Base-by-base conservation (phyloP, 306 rosid genomes). In the Vigna hirtella region DNA sequence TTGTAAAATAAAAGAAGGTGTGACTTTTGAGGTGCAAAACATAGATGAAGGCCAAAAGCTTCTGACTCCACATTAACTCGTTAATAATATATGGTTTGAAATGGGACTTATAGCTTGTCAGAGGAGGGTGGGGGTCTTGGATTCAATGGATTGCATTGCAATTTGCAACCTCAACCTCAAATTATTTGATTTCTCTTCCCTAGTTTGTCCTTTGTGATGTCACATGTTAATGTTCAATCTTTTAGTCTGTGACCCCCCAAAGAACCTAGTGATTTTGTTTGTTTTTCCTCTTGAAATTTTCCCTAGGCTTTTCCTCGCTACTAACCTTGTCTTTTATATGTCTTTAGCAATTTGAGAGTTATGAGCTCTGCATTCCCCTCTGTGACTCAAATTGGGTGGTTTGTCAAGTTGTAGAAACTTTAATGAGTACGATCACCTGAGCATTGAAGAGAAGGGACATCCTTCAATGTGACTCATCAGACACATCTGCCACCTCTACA, bases 181-280 rank as follows among this genome's bases (percentile, higher is more conserved):
- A 79, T 73, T 64, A 30, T 45, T 77, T 84, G 48, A 78, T 80
- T 76, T 84, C 12, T 78, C 18, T 80, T 85, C 85, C 85, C 85
- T 73, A 82, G 72, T 76, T 82, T 84, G 96, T 87, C 93, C 86
- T 64, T 53, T 76, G 38, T 76, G 67, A 70, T 79, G 79, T 89
- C 96, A 86, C 93, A 87, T 89, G 93, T 79, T 84, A 42, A 43
- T 86, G 90, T 87, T 87, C 68, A 79, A 83, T 78, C 24, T 74
- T 16, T 34, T 32, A 76, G 47, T 30, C 79, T 80, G 81, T 76
- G 83, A 74, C 79, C 71, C 55, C 83, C 66, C 78, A 30, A 77
- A 28, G 70, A 74, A 55, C 22, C 72, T 12, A 40, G 71, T 53
- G 79, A 80, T 73, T 68, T 81, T 83, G 49, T 59, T 66, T 84